A percentile compares a stretch with the other conserved stretches of the same genome.
Conservation (phyloP, 306 rosid genomes). For the Trifolium fragiferum region DNA sequence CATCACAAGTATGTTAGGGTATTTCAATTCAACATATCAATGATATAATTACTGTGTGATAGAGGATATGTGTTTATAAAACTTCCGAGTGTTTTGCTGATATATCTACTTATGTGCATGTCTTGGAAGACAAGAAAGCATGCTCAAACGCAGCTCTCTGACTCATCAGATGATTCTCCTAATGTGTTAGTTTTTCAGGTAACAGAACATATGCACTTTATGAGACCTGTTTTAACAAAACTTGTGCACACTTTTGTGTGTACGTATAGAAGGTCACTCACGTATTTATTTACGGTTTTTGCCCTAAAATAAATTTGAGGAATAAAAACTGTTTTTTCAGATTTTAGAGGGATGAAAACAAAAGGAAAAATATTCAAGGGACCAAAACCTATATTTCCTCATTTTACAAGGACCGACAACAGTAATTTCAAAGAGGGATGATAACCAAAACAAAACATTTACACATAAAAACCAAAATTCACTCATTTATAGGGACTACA, state of each 20-base stretch:
- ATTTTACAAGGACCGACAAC: neutral
- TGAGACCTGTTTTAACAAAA: constrained; percentile 17
- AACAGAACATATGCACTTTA: constrained; percentile 37
- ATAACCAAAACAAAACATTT: neutral
- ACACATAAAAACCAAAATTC: neutral
- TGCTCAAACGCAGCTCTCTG: constrained; percentile 69
- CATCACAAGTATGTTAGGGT: constrained; percentile 63
- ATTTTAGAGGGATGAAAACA: neutral
- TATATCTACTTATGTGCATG: constrained; percentile 38
- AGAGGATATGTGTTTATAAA: constrained; percentile 13
- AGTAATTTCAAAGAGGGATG: neutral
- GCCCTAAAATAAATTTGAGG: too few relatives aligned
- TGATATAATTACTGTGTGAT: constrained; percentile 8
- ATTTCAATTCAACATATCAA: constrained; percentile 26
- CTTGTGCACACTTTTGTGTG: neutral
- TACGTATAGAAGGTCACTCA: neutral
- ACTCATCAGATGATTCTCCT: constrained; percentile 69
- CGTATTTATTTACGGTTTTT: too few relatives aligned
- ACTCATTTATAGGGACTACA: neutral
- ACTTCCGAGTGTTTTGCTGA: constrained; percentile 28
- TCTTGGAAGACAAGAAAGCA: constrained; percentile 60
- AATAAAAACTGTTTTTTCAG: too few relatives aligned
- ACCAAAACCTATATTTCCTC: neutral
- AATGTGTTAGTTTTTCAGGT: constrained; percentile 90
- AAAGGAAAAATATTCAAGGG: neutral